These are phyloP conservation scores for Globisporangium viniferum DNA, from an alignment of 352 stramenopile species.

Conservation along the genomic window DNA sequence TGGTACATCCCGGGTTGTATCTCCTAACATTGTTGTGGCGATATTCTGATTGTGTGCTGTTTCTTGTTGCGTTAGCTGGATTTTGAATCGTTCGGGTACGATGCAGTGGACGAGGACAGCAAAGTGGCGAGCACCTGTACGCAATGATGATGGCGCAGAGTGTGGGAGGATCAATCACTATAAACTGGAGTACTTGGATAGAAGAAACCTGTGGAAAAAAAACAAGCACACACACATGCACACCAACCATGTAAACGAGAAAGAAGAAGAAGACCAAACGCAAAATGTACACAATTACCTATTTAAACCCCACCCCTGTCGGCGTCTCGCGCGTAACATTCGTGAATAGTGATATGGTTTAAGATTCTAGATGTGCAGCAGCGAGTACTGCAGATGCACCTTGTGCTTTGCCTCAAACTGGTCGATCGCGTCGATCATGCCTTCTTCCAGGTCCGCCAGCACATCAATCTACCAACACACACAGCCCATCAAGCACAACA, in stretches of 20 bases:
- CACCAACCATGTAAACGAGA: neutral
- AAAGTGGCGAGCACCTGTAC: neutral
- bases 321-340: neutral
- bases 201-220: neutral
- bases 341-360: neutral
- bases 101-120: neutral
- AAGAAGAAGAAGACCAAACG: neutral
- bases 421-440: conserved; percentile 50
- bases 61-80: conserved; percentile 1
- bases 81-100: conserved; percentile 15
- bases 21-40: neutral
- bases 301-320: neutral
- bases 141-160: neutral
- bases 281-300: neutral
- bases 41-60: neutral
- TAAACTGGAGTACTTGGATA: neutral
- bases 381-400: conserved; percentile 60
- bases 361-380: conserved; percentile 47
- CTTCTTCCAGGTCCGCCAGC: conserved; percentile 42
- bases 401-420: conserved; percentile 59
- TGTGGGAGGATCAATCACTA: neutral
- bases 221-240: neutral
- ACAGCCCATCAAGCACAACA: neutral
- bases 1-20: too few relatives aligned
- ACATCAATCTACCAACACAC: conserved; percentile 40